Base-by-base conservation (phyloP, 202 grass and related monocot species). In the Setaria viridis region DNA sequence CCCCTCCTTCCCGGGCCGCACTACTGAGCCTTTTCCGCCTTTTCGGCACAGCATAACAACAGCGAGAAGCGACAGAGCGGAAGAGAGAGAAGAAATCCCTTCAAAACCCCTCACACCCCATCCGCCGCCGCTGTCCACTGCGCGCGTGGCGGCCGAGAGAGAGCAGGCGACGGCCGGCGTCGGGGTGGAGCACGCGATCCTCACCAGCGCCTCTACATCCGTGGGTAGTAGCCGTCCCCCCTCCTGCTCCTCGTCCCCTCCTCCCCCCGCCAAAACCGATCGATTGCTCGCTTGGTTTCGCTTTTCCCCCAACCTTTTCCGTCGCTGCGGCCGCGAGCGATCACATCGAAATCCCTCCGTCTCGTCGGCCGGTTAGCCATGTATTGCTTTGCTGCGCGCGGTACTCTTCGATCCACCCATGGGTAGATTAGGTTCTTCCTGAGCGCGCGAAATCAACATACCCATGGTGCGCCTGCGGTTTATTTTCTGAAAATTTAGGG, bases 81-180 rank as follows among this genome's bases (percentile, higher is more conserved):
- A 41, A 7, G n/a, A 74, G 33, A 76, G 35, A 13, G 35, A 55
- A 56, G 9, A 70, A 59, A 82, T 57, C 50, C 64, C 67, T 32
- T 82, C 29, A 59, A 82, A 82, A 82, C 53, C 72, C 49, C 72
- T 66, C 58, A 37, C 55, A 19, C 51, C 35, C 35, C 53, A 58
- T 70, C 67, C 67, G 37, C 76, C 66, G 66, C 66, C 79, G 45
- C 54, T 58, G 55, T 53, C 65, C 50, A 33, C 66, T 16, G 9
- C 51, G 66, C 50, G 34, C 51, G 65, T 49, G n/a, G 4, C 37
- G 35, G 1, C 51, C 39, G 54, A 1, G 39, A 41, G 0, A 39
- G 73, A 15, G 74, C 74, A 69, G 41, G 67, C 54, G n/a, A 56
- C 79, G 39, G 25, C 39, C 51, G 51, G 21, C 67, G 67, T 1